Evolutionary conservation across 768 basidiomycete genomes (phyloP), one percentile per base, ranked within the genome.

Genomic region (Favolaschia claudopus): DNA sequence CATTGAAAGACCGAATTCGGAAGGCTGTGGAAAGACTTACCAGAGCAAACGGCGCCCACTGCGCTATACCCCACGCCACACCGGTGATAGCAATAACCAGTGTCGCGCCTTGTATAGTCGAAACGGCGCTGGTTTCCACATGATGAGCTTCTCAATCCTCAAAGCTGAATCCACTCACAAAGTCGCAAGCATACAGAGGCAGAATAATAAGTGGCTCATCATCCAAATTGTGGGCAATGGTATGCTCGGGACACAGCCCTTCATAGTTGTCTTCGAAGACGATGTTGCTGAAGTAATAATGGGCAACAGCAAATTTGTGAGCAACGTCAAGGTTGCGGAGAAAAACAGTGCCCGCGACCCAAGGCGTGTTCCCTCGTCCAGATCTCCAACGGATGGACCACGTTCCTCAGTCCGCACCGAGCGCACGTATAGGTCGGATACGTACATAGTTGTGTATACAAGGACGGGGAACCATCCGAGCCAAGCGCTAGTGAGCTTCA

Each of bases 1-100:
- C n/a, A n/a, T n/a, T n/a, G n/a, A n/a, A n/a, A n/a, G n/a, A n/a
- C n/a, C n/a, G 29, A 19, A 20, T 48, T 25, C 37, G 46, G 39
- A 27, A 34, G 22, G 8, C 19, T 22, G 19, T 32, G 50, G 13
- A 34, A 29, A 29, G 14, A 75, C 86, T 40, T 62, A 96, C 93
- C 67, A 99, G 74, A 0, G 93, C 86, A 74, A 93, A 96, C 2
- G 96, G 96, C 2, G 89, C 94, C 96, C 96, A 98, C 72, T 91
- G 89, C 0, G 89, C 84, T 46, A 97, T 82, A 3, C 94, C 93
- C 93, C 92, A 96, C 17, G 92, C 89, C 66, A 96, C 89, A 0
- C 96, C 96, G 3, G 89, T 89, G 10, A 92, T 62, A 9, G 89
- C 83, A 45, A 97, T 85, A 53, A 98, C 79, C 13, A 87, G 58